Evolutionary conservation across 2,329 filamentous ascomycete genomes (phyloP).

Genomic region (Sphaerulina musiva): DNA sequence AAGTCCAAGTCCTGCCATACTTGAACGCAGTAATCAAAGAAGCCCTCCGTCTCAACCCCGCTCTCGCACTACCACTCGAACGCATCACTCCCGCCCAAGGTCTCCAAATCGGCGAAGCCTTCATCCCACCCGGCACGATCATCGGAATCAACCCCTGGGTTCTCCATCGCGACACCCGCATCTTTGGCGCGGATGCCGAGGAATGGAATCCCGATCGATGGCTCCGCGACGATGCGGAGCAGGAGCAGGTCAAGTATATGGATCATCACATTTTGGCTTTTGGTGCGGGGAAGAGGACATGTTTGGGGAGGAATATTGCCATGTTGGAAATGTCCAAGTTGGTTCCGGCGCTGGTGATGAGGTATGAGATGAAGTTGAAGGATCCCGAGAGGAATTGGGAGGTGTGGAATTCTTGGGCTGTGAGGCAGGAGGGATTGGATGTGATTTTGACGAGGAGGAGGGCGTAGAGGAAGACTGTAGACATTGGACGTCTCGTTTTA

Average conservation of each 20-base stretch:
- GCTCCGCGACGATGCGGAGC: constrained; percentile 40
- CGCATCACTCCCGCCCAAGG: constrained; percentile 21
- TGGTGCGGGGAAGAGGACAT: constrained; percentile 18
- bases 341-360: constrained; percentile 13
- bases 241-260: constrained; percentile 54
- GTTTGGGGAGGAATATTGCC: constrained; percentile 17
- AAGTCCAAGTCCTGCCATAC: constrained; percentile 22
- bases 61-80: constrained; percentile 22
- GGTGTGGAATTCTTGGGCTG: constrained; percentile 9
- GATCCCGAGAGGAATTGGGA: constrained; percentile 11
- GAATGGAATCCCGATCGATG: constrained; percentile 43
- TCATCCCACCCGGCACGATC: constrained; percentile 36
- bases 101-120: constrained; percentile 16
- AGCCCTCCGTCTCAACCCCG: constrained; percentile 23
- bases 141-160: constrained; percentile 44
- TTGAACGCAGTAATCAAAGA: constrained; percentile 27
- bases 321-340: constrained; percentile 20
- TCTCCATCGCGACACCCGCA: constrained; percentile 35
- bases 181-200: constrained; percentile 34
- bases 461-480: too few species aligned
- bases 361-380: constrained; percentile 14
- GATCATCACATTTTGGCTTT: constrained; percentile 52
- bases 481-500: too few species aligned
- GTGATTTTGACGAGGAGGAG: constrained; percentile 3
- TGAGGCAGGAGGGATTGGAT: constrained; percentile 14